Conservation (phyloP, 1,284 basidiomycete genomes). For the Moesziomyces antarcticus region DNA sequence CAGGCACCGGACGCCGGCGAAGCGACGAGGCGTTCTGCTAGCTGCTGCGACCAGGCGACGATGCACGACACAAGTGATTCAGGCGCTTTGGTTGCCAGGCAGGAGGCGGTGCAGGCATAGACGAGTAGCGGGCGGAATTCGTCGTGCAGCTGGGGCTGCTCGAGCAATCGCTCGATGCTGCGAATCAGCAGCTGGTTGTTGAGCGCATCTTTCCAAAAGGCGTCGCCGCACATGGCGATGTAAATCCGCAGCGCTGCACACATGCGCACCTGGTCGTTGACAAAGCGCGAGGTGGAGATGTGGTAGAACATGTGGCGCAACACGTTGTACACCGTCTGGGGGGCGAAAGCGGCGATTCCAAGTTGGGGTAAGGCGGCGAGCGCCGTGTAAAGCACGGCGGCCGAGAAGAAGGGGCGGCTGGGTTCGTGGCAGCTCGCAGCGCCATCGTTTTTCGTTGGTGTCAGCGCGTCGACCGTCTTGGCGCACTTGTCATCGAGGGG, state of each 20-base stretch:
- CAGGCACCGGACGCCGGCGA: constrained; percentile 6
- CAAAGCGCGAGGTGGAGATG: constrained; percentile 77
- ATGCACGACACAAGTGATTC: constrained; percentile 30
- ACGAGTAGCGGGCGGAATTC: constrained; percentile 78
- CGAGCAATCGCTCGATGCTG: constrained; percentile 76
- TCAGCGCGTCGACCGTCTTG: constrained; percentile 13
- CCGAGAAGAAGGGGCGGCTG: constrained; percentile 36
- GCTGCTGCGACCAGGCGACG: constrained; percentile 17
- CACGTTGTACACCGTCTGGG: constrained; percentile 40
- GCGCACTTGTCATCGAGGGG: constrained; percentile 9
- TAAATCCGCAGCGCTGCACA: constrained; percentile 75
- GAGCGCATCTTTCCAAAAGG: constrained; percentile 26
- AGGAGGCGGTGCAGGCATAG: constrained; percentile 36
- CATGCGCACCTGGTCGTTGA: constrained; percentile 85
- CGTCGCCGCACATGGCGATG: constrained; percentile 40
- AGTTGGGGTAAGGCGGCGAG: constrained; percentile 12
- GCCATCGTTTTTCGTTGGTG: background rate
- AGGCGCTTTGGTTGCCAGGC: constrained; percentile 6
- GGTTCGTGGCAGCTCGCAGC: constrained; percentile 37
- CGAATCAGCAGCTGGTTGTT: constrained; percentile 73
- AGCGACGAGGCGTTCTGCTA: constrained; percentile 1
- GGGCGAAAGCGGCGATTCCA: constrained; percentile 18
- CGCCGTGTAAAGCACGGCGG: constrained; percentile 16
- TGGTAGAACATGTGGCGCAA: constrained; percentile 77
- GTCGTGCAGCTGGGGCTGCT: constrained; percentile 76